Base-by-base conservation (phyloP, 352 stramenopile species). In the Pythium graminicola region DNA sequence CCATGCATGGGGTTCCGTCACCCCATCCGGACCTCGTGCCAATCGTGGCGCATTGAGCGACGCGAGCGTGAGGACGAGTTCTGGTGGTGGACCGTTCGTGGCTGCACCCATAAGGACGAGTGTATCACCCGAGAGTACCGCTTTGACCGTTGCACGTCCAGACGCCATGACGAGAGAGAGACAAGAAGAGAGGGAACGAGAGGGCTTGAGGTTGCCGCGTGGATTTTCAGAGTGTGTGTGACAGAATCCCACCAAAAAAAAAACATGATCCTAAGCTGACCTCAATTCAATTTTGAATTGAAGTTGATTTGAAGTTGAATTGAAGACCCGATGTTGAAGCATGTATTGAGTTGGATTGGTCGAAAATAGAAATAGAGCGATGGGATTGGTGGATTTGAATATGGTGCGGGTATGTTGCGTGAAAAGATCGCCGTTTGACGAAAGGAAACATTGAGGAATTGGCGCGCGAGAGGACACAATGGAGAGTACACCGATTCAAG, bases 71-170 rank as follows among this genome's bases (percentile, higher is more conserved):
- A 99, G 86, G 67, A 97, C 81, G 28, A 99, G 81, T 73, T 99
- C 96, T 1, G 95, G 93, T 27, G 95, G 86, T 29, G 85, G 83
- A 3, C 81, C 89, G 52, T 89, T 90, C 14, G 66, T 73, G 32
- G 75, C 62, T 31, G 85, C 79, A 39, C 95, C 96, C 38, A 98
- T 79, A 45, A 99, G 82, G 62, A 99, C 77, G 29, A 99, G 71
- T 33, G 97, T 99, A 75, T 99, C 97, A 50, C 97, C 97, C 35
- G 89, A 98, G 33, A 99, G 70, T 47, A 99, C 95, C 47, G 89
- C 95, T 70, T 99, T 99, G 58, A 99, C 95, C 46, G 85, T 97
- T 49, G 93, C 94, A 58, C 77, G 81, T 60, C 83, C 83, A 38
- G 83, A 91, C 41, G 82, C 80, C 82, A 93, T 91, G 35, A 38